These are phyloP conservation scores for Lathyrus aphaca DNA, from an alignment of 306 rosid species.

Conservation along the genomic window DNA sequence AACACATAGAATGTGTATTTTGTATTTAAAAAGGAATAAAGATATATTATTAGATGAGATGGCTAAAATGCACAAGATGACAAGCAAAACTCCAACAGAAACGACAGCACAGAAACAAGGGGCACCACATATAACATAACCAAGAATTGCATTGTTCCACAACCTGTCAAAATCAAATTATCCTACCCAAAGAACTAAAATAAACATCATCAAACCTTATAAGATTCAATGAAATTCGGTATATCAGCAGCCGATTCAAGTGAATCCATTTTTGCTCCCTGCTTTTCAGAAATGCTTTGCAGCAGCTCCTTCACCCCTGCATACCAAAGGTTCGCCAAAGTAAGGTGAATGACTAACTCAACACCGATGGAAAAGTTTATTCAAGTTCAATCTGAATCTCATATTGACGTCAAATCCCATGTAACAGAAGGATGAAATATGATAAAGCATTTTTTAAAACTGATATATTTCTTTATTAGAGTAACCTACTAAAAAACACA, in stretches of 20 bases:
- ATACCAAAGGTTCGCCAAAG: slow-evolving; percentile 33
- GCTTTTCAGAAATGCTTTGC: slow-evolving; percentile 88
- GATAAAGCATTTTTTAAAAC: slow-evolving; percentile 25
- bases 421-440: slow-evolving; percentile 10
- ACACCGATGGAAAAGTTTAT: slow-evolving; percentile 11
- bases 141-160: background rate
- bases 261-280: slow-evolving; percentile 81
- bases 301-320: slow-evolving; percentile 90
- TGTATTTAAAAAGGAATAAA: background rate
- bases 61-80: slow-evolving; percentile 11
- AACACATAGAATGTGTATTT: slow-evolving; percentile 13
- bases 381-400: slow-evolving; percentile 21
- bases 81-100: slow-evolving; percentile 1
- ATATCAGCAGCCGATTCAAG: slow-evolving; percentile 83
- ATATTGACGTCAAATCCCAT: slow-evolving; percentile 28
- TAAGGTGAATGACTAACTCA: slow-evolving; percentile 28
- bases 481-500: slow-evolving; percentile 10
- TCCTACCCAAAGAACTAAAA: slow-evolving; percentile 41
- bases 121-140: slow-evolving; percentile 11
- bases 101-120: slow-evolving; percentile 16
- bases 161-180: slow-evolving; percentile 29
- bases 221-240: slow-evolving; percentile 69
- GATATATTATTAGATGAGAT: background rate
- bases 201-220: slow-evolving; percentile 62
- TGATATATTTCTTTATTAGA: background rate